These are phyloP conservation scores for Vachellia collinsii DNA, from an alignment of 306 rosid genomes.

Conservation along the genomic window DNA sequence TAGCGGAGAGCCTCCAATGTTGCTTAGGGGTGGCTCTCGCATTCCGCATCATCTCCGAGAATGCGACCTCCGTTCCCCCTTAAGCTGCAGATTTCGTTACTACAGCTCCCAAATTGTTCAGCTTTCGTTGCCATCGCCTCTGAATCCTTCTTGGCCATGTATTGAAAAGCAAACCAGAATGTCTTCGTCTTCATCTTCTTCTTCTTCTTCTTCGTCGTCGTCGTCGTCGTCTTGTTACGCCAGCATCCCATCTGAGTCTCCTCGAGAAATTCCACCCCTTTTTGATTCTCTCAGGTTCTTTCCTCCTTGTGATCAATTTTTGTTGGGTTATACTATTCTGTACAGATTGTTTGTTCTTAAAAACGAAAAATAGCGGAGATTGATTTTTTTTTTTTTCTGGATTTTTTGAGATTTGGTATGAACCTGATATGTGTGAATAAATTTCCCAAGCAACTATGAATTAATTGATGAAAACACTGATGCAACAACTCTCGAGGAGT, in stretches of 20 bases:
- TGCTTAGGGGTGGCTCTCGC: slow-evolving; percentile 47
- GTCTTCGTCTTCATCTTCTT: neutral
- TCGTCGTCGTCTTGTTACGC: slow-evolving; percentile 30
- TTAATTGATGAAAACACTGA: neutral
- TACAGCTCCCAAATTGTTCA: slow-evolving; percentile 35
- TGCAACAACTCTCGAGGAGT: neutral
- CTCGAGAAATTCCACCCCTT: slow-evolving; percentile 48
- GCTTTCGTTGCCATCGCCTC: slow-evolving; percentile 47
- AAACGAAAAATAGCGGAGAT: neutral
- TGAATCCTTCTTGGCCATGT: slow-evolving; percentile 26
- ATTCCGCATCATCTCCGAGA: slow-evolving; percentile 60
- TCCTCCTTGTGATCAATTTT: neutral
- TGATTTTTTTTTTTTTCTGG: neutral
- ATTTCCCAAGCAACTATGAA: neutral
- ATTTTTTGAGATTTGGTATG: neutral
- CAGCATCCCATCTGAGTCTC: slow-evolving; percentile 48
- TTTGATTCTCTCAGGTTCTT: slow-evolving; percentile 62
- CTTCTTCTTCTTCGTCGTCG: neutral
- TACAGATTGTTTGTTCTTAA: neutral
- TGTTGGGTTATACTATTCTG: neutral
- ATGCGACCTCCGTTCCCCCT: slow-evolving; percentile 49
- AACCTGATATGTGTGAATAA: neutral
- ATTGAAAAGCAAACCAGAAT: slow-evolving; percentile 7
- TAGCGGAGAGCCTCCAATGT: slow-evolving; percentile 31
- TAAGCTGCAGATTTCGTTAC: slow-evolving; percentile 32